Evolutionary conservation across 164 flowering plant species (phyloP), one percentile per base, ranked within the genome.

Genomic region (Tetracentron sinense): DNA sequence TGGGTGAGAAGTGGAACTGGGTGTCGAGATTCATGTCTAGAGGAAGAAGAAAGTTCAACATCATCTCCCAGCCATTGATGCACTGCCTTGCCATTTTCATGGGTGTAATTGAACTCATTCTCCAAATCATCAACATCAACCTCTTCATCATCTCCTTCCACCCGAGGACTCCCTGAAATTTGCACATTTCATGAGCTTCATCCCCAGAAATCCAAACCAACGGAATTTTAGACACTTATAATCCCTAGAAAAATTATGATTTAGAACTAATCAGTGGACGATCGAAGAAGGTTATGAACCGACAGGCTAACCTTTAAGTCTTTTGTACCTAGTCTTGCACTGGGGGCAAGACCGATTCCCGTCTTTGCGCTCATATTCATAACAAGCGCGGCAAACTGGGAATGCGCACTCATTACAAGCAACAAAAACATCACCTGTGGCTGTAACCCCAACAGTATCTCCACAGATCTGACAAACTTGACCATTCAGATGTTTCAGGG

Each of bases 391-490:
- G 65, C 99, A 95, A 35, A 95, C 97, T 8, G 99, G 99, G 71
- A 92, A 95, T 15, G 86, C 99, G 77, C 99, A 95, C 66, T 95
- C 99, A 75, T 92, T 89, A 81, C 99, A 95, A 61, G 99, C 97
- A 61, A 95, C 97, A 82, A 95, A 95, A 21, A 83, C 71, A 67
- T 92, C 97, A 49, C 94, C 94, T 11, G 49, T 68, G 2, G 79
- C 85, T 1, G 89, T 85, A 55, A 85, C 56, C 33, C 97, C 97
- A 42, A 92, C 94, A 61, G 78, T 74, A 64, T 95, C 99, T 35
- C 99, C 96, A 77, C 99, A 95, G 46, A 95, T 95, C 78, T 95
- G 97, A 67, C 99, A 95, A 51, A 81, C 78, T 71, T 91, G 95
- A 38, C 94, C 92, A 72, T 77, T 85, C 79, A 89, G 53, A 72